Percentiles rank a stretch among this genome's conserved stretches.
Conservation (phyloP, 108 stramenopile genomes). For the Cylindrotheca closterium region DNA sequence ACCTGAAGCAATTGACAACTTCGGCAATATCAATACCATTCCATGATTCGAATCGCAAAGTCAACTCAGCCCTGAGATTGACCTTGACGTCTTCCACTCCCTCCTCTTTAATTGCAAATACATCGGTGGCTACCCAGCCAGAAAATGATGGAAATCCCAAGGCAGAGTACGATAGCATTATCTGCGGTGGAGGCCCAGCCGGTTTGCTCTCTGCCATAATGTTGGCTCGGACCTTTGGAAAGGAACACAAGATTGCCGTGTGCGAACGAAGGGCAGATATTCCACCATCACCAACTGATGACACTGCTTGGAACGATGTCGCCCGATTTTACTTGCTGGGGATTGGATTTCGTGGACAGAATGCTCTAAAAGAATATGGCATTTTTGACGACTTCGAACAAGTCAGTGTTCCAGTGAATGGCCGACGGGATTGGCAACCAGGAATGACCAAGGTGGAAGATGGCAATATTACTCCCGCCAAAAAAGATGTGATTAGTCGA, state of each 20-base stretch:
- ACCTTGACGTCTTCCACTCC: too few relatives aligned
- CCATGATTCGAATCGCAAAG: too few relatives aligned
- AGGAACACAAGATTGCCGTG: constrained; percentile 30
- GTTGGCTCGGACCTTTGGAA: constrained; percentile 35
- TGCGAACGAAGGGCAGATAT: constrained; percentile 36
- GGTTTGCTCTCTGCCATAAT: constrained; percentile 50
- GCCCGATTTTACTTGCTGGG: constrained; percentile 71
- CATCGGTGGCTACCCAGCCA: too few relatives aligned
- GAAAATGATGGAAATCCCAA: background rate
- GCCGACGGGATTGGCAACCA: constrained; percentile 73
- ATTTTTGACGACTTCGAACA: constrained; percentile 46
- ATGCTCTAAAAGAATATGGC: constrained; percentile 52
- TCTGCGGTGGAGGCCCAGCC: constrained; percentile 53
- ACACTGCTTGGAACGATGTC: constrained; percentile 44
- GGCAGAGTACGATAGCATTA: constrained; percentile 24
- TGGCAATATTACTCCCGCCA: constrained; percentile 40
- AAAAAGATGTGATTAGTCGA: constrained; percentile 40
- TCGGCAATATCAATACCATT: too few relatives aligned
- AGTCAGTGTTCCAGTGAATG: constrained; percentile 43
- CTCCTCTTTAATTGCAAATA: too few relatives aligned
- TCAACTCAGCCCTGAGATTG: too few relatives aligned
- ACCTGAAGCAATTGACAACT: too few relatives aligned
- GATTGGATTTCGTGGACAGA: constrained; percentile 64
- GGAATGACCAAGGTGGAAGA: constrained; percentile 37
- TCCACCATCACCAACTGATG: constrained; percentile 47